phyloP scores from a whole-genome alignment of 2,329 filamentous ascomycete genomes.

The Phialophora macrospora region DNA sequence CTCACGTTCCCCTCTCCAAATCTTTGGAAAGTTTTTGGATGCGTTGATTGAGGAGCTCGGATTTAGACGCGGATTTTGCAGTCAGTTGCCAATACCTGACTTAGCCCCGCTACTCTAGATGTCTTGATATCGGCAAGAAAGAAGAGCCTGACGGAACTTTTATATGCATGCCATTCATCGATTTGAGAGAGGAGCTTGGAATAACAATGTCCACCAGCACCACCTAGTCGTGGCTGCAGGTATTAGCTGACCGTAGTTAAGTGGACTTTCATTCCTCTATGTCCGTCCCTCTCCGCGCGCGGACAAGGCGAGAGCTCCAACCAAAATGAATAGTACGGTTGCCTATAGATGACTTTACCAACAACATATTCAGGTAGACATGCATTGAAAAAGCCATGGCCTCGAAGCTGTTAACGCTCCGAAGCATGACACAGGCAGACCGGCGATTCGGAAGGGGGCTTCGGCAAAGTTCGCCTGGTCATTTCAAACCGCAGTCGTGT shows the following conservation, averaged over 20 bases:
- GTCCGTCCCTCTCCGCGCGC: background rate
- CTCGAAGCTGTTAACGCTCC: background rate
- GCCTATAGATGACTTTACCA: background rate
- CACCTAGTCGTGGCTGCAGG: background rate
- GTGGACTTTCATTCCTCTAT: background rate
- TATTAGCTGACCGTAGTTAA: conserved; percentile 7
- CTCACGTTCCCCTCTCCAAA: background rate
- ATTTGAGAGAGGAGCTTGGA: background rate
- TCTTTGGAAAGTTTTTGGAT: background rate
- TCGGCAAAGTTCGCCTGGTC: conserved; percentile 26
- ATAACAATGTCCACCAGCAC: background rate
- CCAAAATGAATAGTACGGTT: background rate
- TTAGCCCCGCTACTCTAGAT: background rate
- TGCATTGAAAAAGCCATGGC: background rate
- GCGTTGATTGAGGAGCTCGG: background rate
- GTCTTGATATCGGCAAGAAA: background rate
- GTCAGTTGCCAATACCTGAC: background rate
- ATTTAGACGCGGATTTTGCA: conserved; percentile 18
- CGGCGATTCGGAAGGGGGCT: conserved; percentile 20
- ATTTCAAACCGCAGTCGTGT: conserved; percentile 28
- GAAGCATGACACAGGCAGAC: background rate
- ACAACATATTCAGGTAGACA: background rate
- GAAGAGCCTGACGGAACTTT: background rate
- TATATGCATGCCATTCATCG: background rate
- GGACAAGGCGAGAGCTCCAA: background rate